These are phyloP conservation scores for Aspergillus saccharolyticus DNA, from an alignment of 495 filamentous ascomycete genomes.

Conservation along the genomic window DNA sequence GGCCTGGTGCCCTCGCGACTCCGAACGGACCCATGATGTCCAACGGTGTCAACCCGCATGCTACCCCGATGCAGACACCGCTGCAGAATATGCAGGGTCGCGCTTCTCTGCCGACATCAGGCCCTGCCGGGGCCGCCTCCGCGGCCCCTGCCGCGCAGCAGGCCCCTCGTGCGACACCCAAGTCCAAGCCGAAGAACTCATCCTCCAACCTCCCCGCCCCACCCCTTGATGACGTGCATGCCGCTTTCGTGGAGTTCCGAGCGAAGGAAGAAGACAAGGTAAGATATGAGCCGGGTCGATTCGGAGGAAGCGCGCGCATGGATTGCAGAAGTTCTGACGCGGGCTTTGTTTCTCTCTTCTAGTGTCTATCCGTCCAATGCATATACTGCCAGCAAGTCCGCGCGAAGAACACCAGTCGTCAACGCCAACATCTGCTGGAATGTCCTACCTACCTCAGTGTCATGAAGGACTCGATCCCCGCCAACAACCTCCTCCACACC, in stretches of 20 bases:
- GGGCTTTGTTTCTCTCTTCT: slow-evolving; percentile 1
- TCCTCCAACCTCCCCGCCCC: slow-evolving; percentile 40
- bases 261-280: slow-evolving; percentile 57
- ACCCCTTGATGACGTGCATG: slow-evolving; percentile 50
- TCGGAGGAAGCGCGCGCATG: not conserved
- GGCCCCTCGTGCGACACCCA: slow-evolving; percentile 37
- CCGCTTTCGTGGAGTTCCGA: slow-evolving; percentile 52
- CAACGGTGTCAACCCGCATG: slow-evolving; percentile 44
- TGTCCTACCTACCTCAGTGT: slow-evolving; percentile 52
- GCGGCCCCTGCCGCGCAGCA: slow-evolving; percentile 27
- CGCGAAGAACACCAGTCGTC: slow-evolving; percentile 53
- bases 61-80: slow-evolving; percentile 41
- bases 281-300: slow-evolving; percentile 8
- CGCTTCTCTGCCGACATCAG: slow-evolving; percentile 37
- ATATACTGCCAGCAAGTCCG: slow-evolving; percentile 55
- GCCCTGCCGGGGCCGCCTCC: slow-evolving; percentile 27
- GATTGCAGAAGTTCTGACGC: not conserved
- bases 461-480: slow-evolving; percentile 56
- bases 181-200: slow-evolving; percentile 38
- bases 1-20: slow-evolving; percentile 30
- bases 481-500: slow-evolving; percentile 52
- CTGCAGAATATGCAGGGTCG: slow-evolving; percentile 37
- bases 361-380: slow-evolving; percentile 55
- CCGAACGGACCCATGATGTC: slow-evolving; percentile 41
- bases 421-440: slow-evolving; percentile 51